Conservation (phyloP, 2,329 filamentous ascomycete genomes). For the Fusarium oxysporum region DNA sequence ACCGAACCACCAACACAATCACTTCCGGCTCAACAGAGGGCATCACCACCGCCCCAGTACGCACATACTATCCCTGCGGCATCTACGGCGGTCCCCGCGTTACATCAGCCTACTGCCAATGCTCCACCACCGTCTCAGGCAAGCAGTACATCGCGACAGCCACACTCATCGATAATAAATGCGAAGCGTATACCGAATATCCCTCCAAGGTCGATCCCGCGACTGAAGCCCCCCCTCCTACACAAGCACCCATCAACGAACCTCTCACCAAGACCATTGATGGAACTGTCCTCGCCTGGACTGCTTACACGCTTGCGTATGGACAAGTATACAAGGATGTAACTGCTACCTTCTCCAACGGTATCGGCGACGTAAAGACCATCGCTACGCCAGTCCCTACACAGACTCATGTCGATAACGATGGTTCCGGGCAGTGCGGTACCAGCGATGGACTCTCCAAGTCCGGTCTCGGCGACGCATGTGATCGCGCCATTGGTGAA, state of each 20-base stretch:
- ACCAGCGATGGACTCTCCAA: constrained; percentile 17
- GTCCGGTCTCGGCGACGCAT: constrained; percentile 1
- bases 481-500: constrained; percentile 5
- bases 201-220: background rate
- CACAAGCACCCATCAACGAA: constrained; percentile 1
- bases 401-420: constrained; percentile 11
- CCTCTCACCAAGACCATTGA: constrained; percentile 9
- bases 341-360: background rate
- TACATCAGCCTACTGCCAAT: constrained; percentile 4
- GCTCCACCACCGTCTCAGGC: background rate
- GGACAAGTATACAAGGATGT: background rate
- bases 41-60: background rate
- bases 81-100: background rate
- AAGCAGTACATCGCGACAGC: constrained; percentile 9
- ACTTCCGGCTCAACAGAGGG: background rate
- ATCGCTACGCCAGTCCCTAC: constrained; percentile 4
- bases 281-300: constrained; percentile 3
- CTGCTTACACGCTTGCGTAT: background rate
- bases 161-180: background rate
- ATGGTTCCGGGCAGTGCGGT: constrained; percentile 8
- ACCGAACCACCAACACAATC: background rate
- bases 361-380: background rate
- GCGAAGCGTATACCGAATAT: background rate
- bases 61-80: constrained; percentile 5
- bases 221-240: background rate